A percentile compares a stretch with the other conserved stretches of the same genome.
These are phyloP conservation scores for Nannochloropsis salina DNA, from an alignment of 108 stramenopile genomes.

Conservation along the genomic window DNA sequence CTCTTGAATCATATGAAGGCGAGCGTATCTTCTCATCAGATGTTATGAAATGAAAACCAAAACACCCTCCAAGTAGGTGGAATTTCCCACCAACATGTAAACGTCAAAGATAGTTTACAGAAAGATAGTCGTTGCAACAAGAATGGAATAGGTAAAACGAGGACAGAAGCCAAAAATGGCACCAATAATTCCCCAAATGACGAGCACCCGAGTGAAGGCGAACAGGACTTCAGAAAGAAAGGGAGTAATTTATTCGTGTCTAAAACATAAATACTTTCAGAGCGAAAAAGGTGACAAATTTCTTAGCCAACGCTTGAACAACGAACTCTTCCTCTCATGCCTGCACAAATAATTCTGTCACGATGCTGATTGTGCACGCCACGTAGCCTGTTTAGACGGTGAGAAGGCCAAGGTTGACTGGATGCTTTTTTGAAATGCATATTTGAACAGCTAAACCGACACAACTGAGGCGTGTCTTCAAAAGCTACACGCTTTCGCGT, in stretches of 20 bases:
- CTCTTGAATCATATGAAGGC: not conserved
- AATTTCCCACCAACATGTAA: conserved; percentile 60
- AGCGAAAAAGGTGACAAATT: conserved; percentile 50
- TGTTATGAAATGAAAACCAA: not conserved
- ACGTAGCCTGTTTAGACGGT: conserved; percentile 25
- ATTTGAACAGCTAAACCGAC: not conserved
- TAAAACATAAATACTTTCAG: conserved; percentile 69
- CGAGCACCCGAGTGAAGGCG: conserved; percentile 38
- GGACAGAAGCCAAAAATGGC: not conserved
- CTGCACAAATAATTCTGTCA: conserved; percentile 24
- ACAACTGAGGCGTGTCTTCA: not conserved
- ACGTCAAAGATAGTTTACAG: conserved; percentile 65
- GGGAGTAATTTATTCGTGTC: conserved; percentile 72
- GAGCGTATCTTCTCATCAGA: not conserved
- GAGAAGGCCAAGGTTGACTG: conserved; percentile 33
- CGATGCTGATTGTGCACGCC: conserved; percentile 30
- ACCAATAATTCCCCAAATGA: conserved; percentile 18
- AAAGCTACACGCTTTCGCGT: no score
- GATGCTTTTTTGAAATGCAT: conserved; percentile 32
- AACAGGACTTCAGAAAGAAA: conserved; percentile 58
- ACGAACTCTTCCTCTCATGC: conserved; percentile 23
- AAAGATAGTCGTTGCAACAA: conserved; percentile 63
- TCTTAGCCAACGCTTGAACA: conserved; percentile 33
- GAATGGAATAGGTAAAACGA: conserved; percentile 36
- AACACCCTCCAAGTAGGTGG: not conserved